Conservation (phyloP, 345 rosid genomes). For the Iberis pinnata region DNA sequence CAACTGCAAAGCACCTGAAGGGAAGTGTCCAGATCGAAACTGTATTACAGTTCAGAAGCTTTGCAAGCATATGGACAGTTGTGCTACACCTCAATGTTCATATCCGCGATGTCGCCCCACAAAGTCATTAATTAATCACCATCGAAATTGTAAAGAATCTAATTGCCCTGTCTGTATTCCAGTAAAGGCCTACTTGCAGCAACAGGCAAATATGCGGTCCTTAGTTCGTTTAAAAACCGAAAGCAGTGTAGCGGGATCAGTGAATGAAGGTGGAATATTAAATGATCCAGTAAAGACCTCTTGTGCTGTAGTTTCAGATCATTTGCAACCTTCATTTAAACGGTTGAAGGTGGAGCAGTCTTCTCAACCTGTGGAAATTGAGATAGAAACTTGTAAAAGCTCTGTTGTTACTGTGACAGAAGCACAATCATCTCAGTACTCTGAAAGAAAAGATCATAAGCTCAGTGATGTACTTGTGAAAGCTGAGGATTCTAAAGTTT, state of each 20-base stretch:
- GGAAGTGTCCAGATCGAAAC: conserved; percentile 59
- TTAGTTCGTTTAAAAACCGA: conserved; percentile 41
- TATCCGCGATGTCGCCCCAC: conserved; percentile 80
- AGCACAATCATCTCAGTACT: conserved; percentile 42
- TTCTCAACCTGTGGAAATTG: conserved; percentile 40
- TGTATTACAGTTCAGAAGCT: conserved; percentile 64
- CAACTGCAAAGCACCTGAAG: conserved; percentile 76
- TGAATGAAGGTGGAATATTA: conserved; percentile 42
- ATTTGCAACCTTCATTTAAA: conserved; percentile 66
- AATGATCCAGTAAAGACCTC: conserved; percentile 37
- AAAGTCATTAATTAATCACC: conserved; percentile 62
- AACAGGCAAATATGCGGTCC: conserved; percentile 42
- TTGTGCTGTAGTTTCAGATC: conserved; percentile 44
- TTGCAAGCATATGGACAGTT: conserved; percentile 74
- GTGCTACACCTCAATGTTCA: conserved; percentile 49
- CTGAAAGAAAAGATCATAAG: conserved; percentile 45
- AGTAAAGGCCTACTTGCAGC: conserved; percentile 57
- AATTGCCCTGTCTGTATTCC: conserved; percentile 93
- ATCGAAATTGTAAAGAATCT: conserved; percentile 56
- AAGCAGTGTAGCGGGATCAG: conserved; percentile 32
- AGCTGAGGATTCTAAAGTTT: conserved; percentile 45
- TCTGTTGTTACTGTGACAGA: conserved; percentile 38
- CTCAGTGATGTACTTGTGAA: conserved; percentile 40
- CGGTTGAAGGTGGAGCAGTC: conserved; percentile 79
- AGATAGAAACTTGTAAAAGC: conserved; percentile 42